Evolutionary conservation across 2,329 filamentous ascomycete genomes (phyloP).

Genomic region (Pseudogymnoascus sp.): DNA sequence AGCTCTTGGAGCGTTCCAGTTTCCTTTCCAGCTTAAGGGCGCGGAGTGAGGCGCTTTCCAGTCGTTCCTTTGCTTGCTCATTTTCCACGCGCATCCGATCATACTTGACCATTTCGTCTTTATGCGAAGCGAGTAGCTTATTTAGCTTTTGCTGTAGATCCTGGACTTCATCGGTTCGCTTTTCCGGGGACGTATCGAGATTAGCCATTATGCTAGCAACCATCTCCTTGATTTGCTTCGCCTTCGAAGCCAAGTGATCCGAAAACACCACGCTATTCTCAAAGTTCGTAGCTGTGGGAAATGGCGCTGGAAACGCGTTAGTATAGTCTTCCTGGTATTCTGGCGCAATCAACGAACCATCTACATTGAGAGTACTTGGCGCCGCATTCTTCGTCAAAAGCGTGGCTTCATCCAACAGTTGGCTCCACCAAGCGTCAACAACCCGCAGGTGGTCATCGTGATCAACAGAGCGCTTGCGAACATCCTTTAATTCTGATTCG

Average conservation of each 20-base stretch:
- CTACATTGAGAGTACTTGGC: constrained; percentile 34
- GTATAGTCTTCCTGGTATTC: background rate
- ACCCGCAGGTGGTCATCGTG: constrained; percentile 90
- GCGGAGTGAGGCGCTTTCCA: constrained; percentile 80
- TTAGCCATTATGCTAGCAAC: constrained; percentile 60
- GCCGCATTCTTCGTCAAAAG: constrained; percentile 45
- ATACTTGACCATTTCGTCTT: constrained; percentile 67
- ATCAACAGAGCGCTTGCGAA: constrained; percentile 67
- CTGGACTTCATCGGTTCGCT: constrained; percentile 57
- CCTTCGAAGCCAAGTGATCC: constrained; percentile 68
- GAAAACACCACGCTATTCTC: constrained; percentile 66
- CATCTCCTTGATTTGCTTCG: constrained; percentile 65
- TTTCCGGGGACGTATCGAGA: constrained; percentile 42
- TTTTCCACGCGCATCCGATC: constrained; percentile 71
- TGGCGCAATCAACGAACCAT: constrained; percentile 26
- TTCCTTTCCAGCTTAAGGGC: constrained; percentile 96
- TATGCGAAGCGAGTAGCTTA: constrained; percentile 69
- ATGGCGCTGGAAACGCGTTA: constrained; percentile 38
- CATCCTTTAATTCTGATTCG: constrained; percentile 71
- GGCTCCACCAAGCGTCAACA: constrained; percentile 77
- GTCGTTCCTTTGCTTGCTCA: constrained; percentile 72
- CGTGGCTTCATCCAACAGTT: constrained; percentile 58
- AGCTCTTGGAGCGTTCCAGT: constrained; percentile 79
- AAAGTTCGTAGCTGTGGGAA: constrained; percentile 51
- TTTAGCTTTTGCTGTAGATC: constrained; percentile 69